Conservation (phyloP, 2,329 filamentous ascomycete species). For the Exutisphaerella laricina region DNA sequence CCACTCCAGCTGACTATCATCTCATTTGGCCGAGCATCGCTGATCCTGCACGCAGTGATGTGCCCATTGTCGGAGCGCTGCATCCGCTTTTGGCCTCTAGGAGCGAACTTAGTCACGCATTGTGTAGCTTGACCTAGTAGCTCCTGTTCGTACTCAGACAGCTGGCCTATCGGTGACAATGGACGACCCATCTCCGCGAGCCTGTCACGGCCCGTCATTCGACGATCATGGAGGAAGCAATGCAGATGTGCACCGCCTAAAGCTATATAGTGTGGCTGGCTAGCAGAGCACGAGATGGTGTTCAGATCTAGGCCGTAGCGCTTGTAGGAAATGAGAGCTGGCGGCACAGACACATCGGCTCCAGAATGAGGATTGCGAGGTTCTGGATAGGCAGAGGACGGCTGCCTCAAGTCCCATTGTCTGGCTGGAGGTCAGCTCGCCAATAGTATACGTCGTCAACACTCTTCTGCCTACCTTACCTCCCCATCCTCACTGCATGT, state of each 20-base stretch:
- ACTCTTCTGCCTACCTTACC: conserved; percentile 49
- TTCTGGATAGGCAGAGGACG: conserved; percentile 57
- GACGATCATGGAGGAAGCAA: conserved; percentile 62
- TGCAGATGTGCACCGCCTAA: conserved; percentile 63
- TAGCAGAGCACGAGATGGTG: conserved; percentile 62
- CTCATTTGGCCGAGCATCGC: conserved; percentile 62
- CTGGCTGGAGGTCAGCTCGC: not conserved
- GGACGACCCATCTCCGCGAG: conserved; percentile 49
- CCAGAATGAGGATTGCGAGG: conserved; percentile 40
- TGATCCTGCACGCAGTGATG: conserved; percentile 67
- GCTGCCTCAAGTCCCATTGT: conserved; percentile 62
- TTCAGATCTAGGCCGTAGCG: conserved; percentile 59
- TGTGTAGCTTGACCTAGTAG: conserved; percentile 55
- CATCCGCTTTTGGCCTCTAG: conserved; percentile 52
- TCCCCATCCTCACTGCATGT: conserved; percentile 67
- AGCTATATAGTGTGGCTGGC: conserved; percentile 64
- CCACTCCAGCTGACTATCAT: conserved; percentile 62
- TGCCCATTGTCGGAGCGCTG: conserved; percentile 53
- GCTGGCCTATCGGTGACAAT: conserved; percentile 39
- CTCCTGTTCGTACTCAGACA: conserved; percentile 47
- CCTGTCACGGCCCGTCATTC: conserved; percentile 59
- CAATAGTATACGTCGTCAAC: not conserved
- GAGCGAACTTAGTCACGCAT: conserved; percentile 62
- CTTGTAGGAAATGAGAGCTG: conserved; percentile 62
- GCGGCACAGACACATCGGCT: conserved; percentile 51